Evolutionary conservation across 305 asterid genomes (phyloP).

Genomic region (Fraxinus paxiana): DNA sequence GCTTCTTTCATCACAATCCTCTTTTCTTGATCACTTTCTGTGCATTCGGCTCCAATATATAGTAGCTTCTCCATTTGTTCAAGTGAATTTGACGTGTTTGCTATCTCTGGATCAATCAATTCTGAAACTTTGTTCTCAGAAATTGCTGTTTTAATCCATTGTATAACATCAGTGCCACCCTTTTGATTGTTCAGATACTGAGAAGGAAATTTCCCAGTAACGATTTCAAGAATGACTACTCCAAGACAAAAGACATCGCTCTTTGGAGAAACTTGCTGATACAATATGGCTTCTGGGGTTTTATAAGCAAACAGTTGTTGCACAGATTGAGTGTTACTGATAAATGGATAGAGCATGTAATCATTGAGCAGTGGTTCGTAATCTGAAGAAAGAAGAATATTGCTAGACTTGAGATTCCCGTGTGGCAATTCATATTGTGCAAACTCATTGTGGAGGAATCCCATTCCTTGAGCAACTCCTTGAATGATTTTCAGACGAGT

Average conservation of each 20-base stretch:
- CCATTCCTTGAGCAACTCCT: constrained; percentile 74
- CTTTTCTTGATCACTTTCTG: constrained; percentile 39
- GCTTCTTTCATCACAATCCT: constrained; percentile 72
- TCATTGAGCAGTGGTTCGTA: constrained; percentile 72
- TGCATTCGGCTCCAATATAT: constrained; percentile 56
- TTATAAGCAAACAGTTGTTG: constrained; percentile 55
- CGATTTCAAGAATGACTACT: constrained; percentile 58
- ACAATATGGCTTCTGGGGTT: constrained; percentile 54
- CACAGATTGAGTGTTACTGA: constrained; percentile 46
- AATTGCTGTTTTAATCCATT: constrained; percentile 52
- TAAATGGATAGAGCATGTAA: constrained; percentile 50
- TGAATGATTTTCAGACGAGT: constrained; percentile 60
- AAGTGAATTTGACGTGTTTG: constrained; percentile 19
- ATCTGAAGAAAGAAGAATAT: constrained; percentile 48
- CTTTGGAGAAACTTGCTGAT: constrained; percentile 53
- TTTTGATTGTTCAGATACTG: constrained; percentile 69
- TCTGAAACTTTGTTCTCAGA: constrained; percentile 44
- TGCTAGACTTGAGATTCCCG: constrained; percentile 87
- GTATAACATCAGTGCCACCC: constrained; percentile 80
- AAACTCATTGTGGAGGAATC: constrained; percentile 71
- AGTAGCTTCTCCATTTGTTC: constrained; percentile 61
- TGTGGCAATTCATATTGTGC: constrained; percentile 59
- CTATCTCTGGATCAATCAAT: constrained; percentile 69
- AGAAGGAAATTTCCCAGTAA: constrained; percentile 71
- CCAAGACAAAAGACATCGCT: constrained; percentile 81